Conservation (phyloP, 257 asterid genomes). For the Gentiana macrophylla region DNA sequence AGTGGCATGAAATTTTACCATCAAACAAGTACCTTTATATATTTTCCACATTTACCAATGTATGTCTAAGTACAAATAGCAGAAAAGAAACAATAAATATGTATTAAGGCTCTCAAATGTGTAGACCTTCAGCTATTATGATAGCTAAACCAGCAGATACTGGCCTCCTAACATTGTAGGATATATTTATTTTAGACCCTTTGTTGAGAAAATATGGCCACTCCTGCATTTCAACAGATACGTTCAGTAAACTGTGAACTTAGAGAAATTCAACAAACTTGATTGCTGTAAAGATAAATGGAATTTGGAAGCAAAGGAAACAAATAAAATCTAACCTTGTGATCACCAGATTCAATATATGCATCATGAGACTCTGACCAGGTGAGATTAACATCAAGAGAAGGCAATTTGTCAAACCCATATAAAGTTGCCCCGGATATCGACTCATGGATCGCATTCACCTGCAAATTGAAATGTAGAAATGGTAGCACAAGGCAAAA, state of each 20-base stretch:
- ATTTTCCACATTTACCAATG: too few species aligned
- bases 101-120: too few species aligned
- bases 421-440: conserved; percentile 10
- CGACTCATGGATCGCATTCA: conserved; percentile 10
- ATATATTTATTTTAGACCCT: conserved; percentile 13
- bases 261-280: background rate
- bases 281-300: too few species aligned
- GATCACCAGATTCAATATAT: conserved; percentile 9
- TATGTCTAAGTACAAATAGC: too few species aligned
- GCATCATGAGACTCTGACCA: conserved; percentile 19
- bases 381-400: conserved; percentile 14
- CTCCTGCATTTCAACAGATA: conserved; percentile 7
- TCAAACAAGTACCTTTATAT: too few species aligned
- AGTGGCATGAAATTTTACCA: too few species aligned
- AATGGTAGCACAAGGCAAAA: background rate
- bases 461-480: conserved; percentile 1
- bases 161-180: conserved; percentile 13
- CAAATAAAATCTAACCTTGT: conserved; percentile 4
- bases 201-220: conserved; percentile 18
- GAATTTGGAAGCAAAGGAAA: too few species aligned
- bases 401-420: conserved; percentile 13
- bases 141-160: conserved; percentile 13
- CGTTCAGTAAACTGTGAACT: background rate
- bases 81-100: too few species aligned
- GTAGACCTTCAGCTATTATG: conserved; percentile 13